phyloP scores from a whole-genome alignment of 768 basidiomycete genomes.

The Mycena olivaceomarginata region DNA sequence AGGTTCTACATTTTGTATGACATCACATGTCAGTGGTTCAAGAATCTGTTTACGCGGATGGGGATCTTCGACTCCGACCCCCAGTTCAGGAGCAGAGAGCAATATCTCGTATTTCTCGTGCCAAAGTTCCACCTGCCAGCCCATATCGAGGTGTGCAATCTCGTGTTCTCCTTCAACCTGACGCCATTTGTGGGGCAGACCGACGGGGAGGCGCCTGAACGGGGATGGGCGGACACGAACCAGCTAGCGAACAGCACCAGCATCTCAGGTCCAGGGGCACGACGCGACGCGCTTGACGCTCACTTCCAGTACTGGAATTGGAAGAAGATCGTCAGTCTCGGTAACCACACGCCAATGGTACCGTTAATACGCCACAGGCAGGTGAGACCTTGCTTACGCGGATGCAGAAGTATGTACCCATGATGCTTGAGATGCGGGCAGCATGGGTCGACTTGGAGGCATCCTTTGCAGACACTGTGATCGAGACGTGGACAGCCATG shows the following conservation, averaged over 20 bases:
- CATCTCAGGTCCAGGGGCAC: slow-evolving; percentile 56
- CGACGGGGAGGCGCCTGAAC: slow-evolving; percentile 56
- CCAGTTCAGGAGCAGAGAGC: background rate
- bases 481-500: slow-evolving; percentile 19
- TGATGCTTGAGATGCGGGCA: background rate
- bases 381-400: background rate
- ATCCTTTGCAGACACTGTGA: slow-evolving; percentile 48
- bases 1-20: background rate
- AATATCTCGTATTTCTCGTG: slow-evolving; percentile 19
- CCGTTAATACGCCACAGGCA: background rate
- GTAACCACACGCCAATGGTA: background rate
- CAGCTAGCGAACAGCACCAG: slow-evolving; percentile 52
- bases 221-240: slow-evolving; percentile 55
- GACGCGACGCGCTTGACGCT: slow-evolving; percentile 16
- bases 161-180: background rate
- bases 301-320: slow-evolving; percentile 29
- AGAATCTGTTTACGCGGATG: slow-evolving; percentile 43
- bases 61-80: slow-evolving; percentile 41
- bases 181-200: slow-evolving; percentile 45
- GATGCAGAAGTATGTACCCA: background rate
- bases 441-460: background rate
- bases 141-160: slow-evolving; percentile 51
- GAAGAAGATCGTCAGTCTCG: slow-evolving; percentile 16
- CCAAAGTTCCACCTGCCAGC: slow-evolving; percentile 58
- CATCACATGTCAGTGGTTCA: background rate